Conservation (phyloP, 2,329 filamentous ascomycete genomes). For the Helminthosporium solani region DNA sequence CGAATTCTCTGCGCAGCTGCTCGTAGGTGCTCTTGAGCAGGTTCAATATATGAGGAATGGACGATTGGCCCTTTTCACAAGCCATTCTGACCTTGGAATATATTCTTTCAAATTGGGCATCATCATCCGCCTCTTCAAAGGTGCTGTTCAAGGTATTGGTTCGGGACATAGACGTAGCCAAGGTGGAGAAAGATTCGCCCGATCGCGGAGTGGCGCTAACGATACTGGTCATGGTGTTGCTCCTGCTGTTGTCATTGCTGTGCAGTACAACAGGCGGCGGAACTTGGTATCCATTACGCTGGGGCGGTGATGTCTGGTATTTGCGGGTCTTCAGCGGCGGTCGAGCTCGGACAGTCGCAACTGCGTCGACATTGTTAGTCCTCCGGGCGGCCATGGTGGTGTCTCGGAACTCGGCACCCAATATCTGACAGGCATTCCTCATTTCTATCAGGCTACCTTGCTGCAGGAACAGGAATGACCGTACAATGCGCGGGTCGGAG, state of each 20-base stretch:
- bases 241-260: constrained; percentile 52
- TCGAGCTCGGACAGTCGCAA: constrained; percentile 31
- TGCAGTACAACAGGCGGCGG: constrained; percentile 46
- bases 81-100: constrained; percentile 74
- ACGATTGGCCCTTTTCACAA: constrained; percentile 70
- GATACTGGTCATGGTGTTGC: constrained; percentile 54
- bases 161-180: constrained; percentile 48
- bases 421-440: constrained; percentile 57
- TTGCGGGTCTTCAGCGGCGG: constrained; percentile 35
- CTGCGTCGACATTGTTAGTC: constrained; percentile 21
- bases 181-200: constrained; percentile 73
- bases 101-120: constrained; percentile 78
- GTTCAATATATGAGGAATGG: constrained; percentile 58
- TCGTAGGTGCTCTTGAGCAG: constrained; percentile 33
- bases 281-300: constrained; percentile 36
- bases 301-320: constrained; percentile 36
- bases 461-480: constrained; percentile 59
- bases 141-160: constrained; percentile 59
- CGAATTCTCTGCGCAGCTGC: constrained; percentile 30
- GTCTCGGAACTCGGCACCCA: constrained; percentile 46
- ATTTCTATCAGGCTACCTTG: constrained; percentile 60
- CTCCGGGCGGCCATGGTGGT: constrained; percentile 20
- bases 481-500: constrained; percentile 58
- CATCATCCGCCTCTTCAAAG: constrained; percentile 67
- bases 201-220: constrained; percentile 69